Percentiles rank a stretch among this genome's conserved stretches.
Evolutionary conservation across 306 rosid genomes (phyloP).

Genomic region (Quercus aquifolioides): DNA sequence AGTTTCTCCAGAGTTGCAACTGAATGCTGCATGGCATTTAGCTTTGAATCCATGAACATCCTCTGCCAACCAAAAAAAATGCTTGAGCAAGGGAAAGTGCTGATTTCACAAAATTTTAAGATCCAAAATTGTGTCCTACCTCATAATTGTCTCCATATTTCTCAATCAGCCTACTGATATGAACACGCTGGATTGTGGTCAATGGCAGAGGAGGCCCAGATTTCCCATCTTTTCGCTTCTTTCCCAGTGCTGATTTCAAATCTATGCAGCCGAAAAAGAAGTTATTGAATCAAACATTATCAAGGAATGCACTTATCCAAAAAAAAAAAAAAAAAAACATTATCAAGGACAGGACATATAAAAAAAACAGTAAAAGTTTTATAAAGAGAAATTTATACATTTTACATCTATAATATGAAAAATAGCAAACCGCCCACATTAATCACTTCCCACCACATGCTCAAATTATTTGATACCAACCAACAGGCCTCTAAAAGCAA

Average conservation of each 20-base stretch:
- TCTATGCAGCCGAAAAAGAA: constrained; percentile 42
- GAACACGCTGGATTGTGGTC: constrained; percentile 71
- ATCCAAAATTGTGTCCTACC: constrained; percentile 30
- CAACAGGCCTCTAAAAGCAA: not conserved
- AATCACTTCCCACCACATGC: not conserved
- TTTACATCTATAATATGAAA: not conserved
- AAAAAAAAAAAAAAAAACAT: not conserved
- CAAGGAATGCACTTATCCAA: not conserved
- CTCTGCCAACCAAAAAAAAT: constrained; percentile 41
- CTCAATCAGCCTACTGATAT: constrained; percentile 54
- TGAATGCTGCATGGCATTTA: constrained; percentile 86
- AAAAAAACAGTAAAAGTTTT: too few relatives aligned
- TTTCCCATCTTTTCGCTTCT: constrained; percentile 81
- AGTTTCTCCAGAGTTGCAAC: constrained; percentile 71
- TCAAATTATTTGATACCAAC: not conserved
- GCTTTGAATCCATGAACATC: constrained; percentile 83
- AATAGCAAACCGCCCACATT: not conserved
- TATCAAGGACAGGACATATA: too few relatives aligned
- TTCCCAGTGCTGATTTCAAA: constrained; percentile 78
- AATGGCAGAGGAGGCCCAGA: constrained; percentile 57
- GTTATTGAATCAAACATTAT: not conserved
- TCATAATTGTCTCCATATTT: constrained; percentile 67
- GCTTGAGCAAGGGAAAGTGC: constrained; percentile 1
- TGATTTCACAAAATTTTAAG: not conserved
- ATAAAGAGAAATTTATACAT: not conserved